phyloP scores from a whole-genome alignment of 2,329 filamentous ascomycete genomes.

The Hortaea werneckii region DNA sequence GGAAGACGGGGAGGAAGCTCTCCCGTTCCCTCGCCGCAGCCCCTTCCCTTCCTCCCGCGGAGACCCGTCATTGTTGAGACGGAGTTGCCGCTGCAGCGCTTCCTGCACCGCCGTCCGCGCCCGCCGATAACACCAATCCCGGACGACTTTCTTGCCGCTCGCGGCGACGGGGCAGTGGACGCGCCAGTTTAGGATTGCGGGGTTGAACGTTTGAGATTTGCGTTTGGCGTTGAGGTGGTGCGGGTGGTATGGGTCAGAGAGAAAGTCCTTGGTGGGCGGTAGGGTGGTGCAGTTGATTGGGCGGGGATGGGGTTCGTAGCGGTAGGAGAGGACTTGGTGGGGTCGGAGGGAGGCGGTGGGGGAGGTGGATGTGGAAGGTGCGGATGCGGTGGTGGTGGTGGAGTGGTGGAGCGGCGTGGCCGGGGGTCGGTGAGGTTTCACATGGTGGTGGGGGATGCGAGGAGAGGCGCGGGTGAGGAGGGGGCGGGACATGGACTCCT shows the following conservation, averaged over 20 bases:
- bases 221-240: slow-evolving; percentile 24
- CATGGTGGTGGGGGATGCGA: not conserved
- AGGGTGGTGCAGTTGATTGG: slow-evolving; percentile 21
- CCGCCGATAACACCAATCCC: slow-evolving; percentile 36
- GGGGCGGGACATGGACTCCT: no score
- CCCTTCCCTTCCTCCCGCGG: no score
- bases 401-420: not conserved
- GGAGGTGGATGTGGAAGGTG: slow-evolving; percentile 1
- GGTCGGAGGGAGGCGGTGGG: not conserved
- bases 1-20: no score
- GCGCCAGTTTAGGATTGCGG: slow-evolving; percentile 39
- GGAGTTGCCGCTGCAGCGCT: not conserved
- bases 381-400: not conserved
- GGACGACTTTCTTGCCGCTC: slow-evolving; percentile 34
- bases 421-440: not conserved
- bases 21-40: no score
- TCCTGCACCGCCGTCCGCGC: slow-evolving; percentile 19
- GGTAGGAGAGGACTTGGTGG: slow-evolving; percentile 8
- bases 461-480: no score
- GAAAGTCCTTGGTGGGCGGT: slow-evolving; percentile 11
- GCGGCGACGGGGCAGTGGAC: slow-evolving; percentile 26
- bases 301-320: slow-evolving; percentile 12
- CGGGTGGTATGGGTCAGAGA: slow-evolving; percentile 19
- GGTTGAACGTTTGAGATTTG: slow-evolving; percentile 15
- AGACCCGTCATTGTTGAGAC: no score